A percentile compares a stretch with the other conserved stretches of the same genome.
Evolutionary conservation across 2,329 filamentous ascomycete species (phyloP).

Genomic region (Colletotrichum sp.): DNA sequence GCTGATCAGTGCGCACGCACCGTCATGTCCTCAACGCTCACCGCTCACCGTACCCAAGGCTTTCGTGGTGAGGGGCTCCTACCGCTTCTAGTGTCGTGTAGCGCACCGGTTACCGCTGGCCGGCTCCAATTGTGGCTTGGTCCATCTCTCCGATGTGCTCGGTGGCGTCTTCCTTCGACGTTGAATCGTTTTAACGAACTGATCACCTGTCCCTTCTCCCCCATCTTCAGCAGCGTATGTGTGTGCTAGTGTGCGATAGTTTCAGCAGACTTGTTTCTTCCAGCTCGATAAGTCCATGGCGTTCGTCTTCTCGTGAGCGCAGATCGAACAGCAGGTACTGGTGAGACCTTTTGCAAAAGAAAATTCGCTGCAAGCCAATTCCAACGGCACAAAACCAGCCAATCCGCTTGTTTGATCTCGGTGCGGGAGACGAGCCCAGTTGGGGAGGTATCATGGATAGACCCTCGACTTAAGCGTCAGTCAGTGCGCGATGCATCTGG

Average conservation of each 20-base stretch:
- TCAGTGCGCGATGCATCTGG: constrained; percentile 1
- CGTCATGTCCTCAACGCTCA: too few species aligned
- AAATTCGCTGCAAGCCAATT: not conserved
- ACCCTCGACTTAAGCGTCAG: not conserved
- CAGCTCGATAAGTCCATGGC: not conserved
- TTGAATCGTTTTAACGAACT: not conserved
- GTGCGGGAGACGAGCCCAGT: not conserved
- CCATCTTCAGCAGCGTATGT: not conserved
- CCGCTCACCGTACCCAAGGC: not conserved
- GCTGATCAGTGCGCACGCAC: not conserved
- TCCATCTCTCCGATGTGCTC: not conserved
- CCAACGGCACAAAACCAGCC: not conserved
- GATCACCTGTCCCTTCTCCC: not conserved
- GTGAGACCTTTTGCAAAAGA: not conserved
- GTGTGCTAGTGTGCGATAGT: not conserved
- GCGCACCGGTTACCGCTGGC: not conserved
- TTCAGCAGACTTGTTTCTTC: not conserved
- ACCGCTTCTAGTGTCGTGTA: too few species aligned
- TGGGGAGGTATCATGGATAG: not conserved
- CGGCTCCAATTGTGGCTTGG: not conserved
- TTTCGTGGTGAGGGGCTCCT: too few species aligned
- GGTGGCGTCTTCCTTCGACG: not conserved
- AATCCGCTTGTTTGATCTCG: not conserved
- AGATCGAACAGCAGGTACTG: not conserved
- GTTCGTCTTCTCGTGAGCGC: not conserved